Evolutionary conservation across 2,329 filamentous ascomycete genomes (phyloP).

Genomic region (Aureobasidium sp.): DNA sequence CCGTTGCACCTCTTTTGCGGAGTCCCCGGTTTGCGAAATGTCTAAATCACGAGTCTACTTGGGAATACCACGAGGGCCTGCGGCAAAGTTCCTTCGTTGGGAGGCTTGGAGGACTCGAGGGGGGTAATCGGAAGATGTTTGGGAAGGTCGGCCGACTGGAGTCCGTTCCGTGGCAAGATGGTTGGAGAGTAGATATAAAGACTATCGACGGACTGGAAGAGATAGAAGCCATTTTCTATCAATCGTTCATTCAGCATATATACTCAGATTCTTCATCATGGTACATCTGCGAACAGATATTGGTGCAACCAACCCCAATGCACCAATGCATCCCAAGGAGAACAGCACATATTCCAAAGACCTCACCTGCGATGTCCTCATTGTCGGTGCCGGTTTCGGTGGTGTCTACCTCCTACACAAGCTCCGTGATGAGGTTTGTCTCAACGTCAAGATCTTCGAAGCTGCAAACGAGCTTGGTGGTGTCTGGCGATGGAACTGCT

Average conservation of each 20-base stretch:
- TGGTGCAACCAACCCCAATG: constrained; percentile 16
- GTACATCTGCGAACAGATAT: constrained; percentile 21
- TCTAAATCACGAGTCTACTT: background rate
- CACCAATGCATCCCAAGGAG: constrained; percentile 2
- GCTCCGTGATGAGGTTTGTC: constrained; percentile 26
- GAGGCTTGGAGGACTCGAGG: background rate
- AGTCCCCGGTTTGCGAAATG: background rate
- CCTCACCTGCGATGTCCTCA: constrained; percentile 24
- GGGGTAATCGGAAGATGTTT: background rate
- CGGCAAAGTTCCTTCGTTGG: constrained; percentile 1
- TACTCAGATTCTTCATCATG: constrained; percentile 12
- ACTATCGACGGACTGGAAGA: background rate
- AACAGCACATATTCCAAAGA: constrained; percentile 22
- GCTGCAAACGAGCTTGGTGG: constrained; percentile 30
- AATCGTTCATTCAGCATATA: background rate
- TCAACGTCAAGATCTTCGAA: constrained; percentile 30
- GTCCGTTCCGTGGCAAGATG: background rate
- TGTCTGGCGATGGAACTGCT: constrained; percentile 32
- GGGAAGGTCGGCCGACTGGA: constrained; percentile 4
- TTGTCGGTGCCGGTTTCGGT: constrained; percentile 25
- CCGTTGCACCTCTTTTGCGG: background rate
- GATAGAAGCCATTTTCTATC: background rate
- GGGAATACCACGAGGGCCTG: background rate
- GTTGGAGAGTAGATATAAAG: constrained; percentile 12
- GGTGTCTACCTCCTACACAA: constrained; percentile 24